Conservation (phyloP, 2,329 filamentous ascomycete species). For the Sarocladium brachiariae region DNA sequence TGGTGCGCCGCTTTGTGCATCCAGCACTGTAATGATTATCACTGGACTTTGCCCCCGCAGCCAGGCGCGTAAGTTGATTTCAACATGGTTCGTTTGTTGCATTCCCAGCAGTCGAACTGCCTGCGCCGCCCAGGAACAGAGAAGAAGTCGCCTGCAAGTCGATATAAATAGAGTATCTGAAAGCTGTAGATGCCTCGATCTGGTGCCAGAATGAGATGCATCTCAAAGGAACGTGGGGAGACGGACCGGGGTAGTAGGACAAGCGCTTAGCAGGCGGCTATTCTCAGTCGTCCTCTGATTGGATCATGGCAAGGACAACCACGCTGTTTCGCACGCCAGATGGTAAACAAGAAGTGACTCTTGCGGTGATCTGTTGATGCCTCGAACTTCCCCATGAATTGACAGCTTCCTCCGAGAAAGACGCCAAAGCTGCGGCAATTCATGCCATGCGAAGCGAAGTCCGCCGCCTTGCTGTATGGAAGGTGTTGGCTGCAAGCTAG, state of each 20-base stretch:
- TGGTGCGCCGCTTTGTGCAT: no score
- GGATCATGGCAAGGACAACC: neutral
- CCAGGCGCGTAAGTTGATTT: no score
- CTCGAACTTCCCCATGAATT: no score
- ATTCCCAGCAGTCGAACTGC: neutral
- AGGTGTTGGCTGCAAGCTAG: neutral
- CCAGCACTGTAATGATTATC: no score
- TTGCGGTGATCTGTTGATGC: no score
- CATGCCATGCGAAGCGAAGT: no score
- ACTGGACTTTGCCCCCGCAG: no score
- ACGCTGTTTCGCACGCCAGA: no score
- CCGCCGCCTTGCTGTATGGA: neutral
- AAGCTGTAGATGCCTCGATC: conserved; percentile 1
- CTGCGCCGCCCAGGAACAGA: neutral
- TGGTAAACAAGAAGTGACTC: no score
- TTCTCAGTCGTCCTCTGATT: neutral
- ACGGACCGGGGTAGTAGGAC: conserved; percentile 3
- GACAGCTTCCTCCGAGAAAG: neutral
- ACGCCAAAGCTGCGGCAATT: neutral
- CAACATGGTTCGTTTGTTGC: no score
- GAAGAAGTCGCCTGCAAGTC: neutral
- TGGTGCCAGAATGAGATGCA: neutral
- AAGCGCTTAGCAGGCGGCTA: conserved; percentile 9
- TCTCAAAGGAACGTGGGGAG: conserved; percentile 5
- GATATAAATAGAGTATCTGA: conserved; percentile 2